Evolutionary conservation across 768 basidiomycete species (phyloP), one percentile per base, ranked within the genome.

Genomic region (Myochromella boudieri): DNA sequence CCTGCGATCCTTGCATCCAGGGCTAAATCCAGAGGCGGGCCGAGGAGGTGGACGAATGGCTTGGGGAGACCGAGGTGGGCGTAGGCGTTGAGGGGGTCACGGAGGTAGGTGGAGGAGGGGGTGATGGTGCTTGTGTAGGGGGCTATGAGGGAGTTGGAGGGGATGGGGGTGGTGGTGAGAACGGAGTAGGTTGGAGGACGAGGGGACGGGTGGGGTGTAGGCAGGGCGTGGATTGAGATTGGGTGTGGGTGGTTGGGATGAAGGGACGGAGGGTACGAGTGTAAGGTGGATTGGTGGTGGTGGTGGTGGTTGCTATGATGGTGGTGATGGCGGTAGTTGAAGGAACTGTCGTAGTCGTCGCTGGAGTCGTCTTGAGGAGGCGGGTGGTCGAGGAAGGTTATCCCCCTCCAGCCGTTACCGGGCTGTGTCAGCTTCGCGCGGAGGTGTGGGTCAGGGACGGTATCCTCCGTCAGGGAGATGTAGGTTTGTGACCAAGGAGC

Each of bases 21-120:
- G 1, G 87, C 85, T 4, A 95, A 59, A 49, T 84, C 84, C 40
- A 93, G 71, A 0, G 91, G 91, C 0, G 82, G 82, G 0, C 85
- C 87, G 1, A 97, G 61, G 11, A 88, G 72, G 50, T 91, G 86
- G 0, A 95, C 92, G 53, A 81, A 84, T 0, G 87, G 87, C 59
- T 92, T 93, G 25, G 91, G 87, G 68, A 87, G 78, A 8, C 93
- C 92, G 14, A 84, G 72, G 51, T 84, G 81, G 0, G 84, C 81
- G 57, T 95, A 97, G n/a, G 85, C 86, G 58, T 94, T 95, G 53
- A 91, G 76, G 0, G 91, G 87, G 57, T 94, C 88, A 3, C 72
- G 61, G 22, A 91, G 75, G 64, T 97, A 97, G 1, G 72, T 60
- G 0, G 82, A 68, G 15, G 82, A 80, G 3, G 87, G 83, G 12